phyloP scores from a whole-genome alignment of 257 asterid species.

The Rauvolfia tetraphylla region DNA sequence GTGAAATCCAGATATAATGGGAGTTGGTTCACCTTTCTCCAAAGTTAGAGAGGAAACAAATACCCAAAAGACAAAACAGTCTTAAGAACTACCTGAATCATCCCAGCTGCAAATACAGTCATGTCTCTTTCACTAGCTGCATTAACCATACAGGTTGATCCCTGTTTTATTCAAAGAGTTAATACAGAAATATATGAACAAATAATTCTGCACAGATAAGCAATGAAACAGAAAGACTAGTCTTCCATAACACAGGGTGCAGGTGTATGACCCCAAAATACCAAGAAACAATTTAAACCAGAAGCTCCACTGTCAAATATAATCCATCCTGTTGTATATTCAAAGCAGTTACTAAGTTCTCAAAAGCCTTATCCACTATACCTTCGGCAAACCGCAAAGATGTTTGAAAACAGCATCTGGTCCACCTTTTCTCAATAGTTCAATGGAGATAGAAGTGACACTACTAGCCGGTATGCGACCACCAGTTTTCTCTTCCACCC shows the following conservation, averaged over 20 bases:
- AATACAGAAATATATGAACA: not conserved
- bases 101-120: constrained; percentile 94
- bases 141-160: constrained; percentile 86
- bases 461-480: constrained; percentile 67
- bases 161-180: constrained; percentile 48
- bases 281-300: not conserved
- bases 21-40: constrained; percentile 20
- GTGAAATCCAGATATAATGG: constrained; percentile 24
- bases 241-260: not conserved
- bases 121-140: constrained; percentile 96
- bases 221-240: not conserved
- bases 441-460: constrained; percentile 77
- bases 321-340: not conserved
- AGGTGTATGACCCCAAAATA: not conserved
- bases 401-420: constrained; percentile 90
- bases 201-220: not conserved
- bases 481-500: constrained; percentile 96
- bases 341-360: constrained; percentile 1
- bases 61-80: constrained; percentile 6
- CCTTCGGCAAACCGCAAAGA: constrained; percentile 85
- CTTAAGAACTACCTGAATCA: constrained; percentile 66
- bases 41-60: constrained; percentile 16
- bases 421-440: constrained; percentile 83
- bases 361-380: constrained; percentile 20
- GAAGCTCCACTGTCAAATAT: not conserved